Base-by-base conservation (phyloP, 2,329 filamentous ascomycete genomes). In the Chalaropsis ovoidea region DNA sequence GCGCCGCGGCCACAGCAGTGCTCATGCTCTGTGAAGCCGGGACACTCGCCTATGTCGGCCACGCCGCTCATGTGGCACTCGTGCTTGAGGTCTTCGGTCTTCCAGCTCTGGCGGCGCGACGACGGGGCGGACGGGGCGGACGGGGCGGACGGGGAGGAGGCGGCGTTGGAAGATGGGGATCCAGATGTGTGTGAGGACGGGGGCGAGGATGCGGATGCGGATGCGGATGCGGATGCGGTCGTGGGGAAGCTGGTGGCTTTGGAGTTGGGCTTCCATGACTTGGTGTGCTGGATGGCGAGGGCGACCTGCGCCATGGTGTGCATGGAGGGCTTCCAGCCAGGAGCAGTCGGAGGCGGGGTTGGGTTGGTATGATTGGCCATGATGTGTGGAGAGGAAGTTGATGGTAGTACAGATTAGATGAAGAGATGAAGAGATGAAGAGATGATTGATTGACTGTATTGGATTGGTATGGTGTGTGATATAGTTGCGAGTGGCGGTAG, bases 71-170 rank as follows among this genome's bases (percentile, higher is more conserved):
- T 79, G 70, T 82, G 80, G 73, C 80, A 70, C 64, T 74, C 74
- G 68, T 77, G 81, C 72, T 82, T 82, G 72, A 77, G 77, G 71
- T 82, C 81, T 72, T 85, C 79, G 43, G 75, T 74, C 70, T 75
- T 78, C 76, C 78, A 84, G 73, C 80, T 82, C 71, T 79, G 78
- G 60, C 80, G 77, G 10, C 78, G 76, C 2, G 61, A 39, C 69
- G 76, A 73, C 64, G 31, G 49, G n/a, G 35, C 60, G 22, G 60
- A 22, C 56, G 49, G 15, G 35, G 62, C n/a, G 24, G 43, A 11
- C 13, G 27, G 24, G 31, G 45, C 10, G 35, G 7, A 8, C 31
- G 62, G 8, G 10, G 17, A 6, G 31, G 45, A 6, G n/a, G 61
- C 19, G n/a, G 45, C 10, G 31, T 42, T 1, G 2, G 64, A 62